Percentiles rank a stretch among this genome's conserved stretches.
These are phyloP conservation scores for Phytopythium litorale DNA, from an alignment of 352 stramenopile species.

Conservation along the genomic window DNA sequence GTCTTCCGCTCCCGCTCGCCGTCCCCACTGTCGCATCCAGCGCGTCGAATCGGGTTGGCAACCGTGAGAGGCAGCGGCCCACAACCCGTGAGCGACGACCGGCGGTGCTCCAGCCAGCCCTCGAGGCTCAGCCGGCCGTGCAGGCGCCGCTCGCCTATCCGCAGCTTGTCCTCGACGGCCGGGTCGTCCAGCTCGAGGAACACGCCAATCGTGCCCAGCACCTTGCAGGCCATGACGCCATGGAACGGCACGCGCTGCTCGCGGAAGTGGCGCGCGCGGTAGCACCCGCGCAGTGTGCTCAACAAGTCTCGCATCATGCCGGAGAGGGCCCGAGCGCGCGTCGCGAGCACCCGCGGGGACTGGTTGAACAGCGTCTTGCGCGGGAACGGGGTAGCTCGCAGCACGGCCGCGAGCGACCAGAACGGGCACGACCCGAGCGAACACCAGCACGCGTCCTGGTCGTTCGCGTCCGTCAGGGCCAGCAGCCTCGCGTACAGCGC, in stretches of 20 bases:
- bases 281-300: conserved; percentile 23
- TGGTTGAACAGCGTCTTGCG: conserved; percentile 47
- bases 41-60: background rate
- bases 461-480: conserved; percentile 33
- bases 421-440: conserved; percentile 53
- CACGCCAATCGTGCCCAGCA: conserved; percentile 25
- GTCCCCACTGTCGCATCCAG: background rate
- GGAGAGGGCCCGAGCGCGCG: conserved; percentile 19
- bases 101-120: conserved; percentile 39
- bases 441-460: conserved; percentile 40
- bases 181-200: conserved; percentile 33
- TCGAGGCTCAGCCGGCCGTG: conserved; percentile 33
- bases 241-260: conserved; percentile 14
- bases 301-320: conserved; percentile 30
- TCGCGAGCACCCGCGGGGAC: conserved; percentile 25
- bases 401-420: conserved; percentile 41
- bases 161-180: conserved; percentile 19
- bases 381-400: conserved; percentile 48
- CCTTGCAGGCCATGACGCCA: conserved; percentile 26
- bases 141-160: conserved; percentile 16
- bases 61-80: background rate
- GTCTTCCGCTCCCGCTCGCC: conserved; percentile 1
- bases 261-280: conserved; percentile 26
- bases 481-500: conserved; percentile 38
- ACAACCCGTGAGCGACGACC: background rate